phyloP scores from a whole-genome alignment of 805 yeast genomes.

The Blastobotrys chiropterorum region DNA sequence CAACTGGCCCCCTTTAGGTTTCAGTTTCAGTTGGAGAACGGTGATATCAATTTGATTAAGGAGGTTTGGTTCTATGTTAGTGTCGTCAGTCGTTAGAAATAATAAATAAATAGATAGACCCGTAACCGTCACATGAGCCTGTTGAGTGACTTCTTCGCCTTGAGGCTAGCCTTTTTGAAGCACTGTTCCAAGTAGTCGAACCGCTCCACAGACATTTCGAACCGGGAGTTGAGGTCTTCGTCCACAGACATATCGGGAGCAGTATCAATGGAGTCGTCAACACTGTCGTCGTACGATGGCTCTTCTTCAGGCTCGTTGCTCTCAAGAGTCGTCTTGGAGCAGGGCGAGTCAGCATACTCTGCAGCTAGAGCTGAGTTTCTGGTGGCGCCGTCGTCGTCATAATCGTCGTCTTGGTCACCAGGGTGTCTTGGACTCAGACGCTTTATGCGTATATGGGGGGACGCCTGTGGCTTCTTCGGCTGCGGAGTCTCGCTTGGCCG shows the following conservation, averaged over 20 bases:
- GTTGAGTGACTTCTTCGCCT: neutral
- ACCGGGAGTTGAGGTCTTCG: neutral
- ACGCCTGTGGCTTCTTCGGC: neutral
- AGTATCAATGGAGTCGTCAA: neutral
- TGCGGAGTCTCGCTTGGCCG: neutral
- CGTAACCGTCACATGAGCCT: neutral
- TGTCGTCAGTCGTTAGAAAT: neutral
- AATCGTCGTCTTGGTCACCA: neutral
- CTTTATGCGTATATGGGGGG: neutral
- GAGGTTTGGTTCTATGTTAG: neutral
- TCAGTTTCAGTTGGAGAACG: neutral
- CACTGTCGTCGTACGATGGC: neutral
- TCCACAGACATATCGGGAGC: neutral
- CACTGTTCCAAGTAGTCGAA: neutral
- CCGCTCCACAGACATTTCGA: neutral
- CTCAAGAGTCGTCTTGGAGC: neutral
- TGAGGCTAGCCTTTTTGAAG: neutral
- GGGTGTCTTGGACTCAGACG: neutral
- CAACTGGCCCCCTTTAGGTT: too few species aligned
- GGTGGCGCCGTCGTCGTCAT: neutral
- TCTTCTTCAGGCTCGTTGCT: neutral
- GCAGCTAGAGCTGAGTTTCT: neutral
- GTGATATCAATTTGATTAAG: neutral
- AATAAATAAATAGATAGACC: too few species aligned
- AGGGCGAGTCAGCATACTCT: neutral